Conservation (phyloP, 2,329 filamentous ascomycete genomes). For the Pseudonectria buxi region DNA sequence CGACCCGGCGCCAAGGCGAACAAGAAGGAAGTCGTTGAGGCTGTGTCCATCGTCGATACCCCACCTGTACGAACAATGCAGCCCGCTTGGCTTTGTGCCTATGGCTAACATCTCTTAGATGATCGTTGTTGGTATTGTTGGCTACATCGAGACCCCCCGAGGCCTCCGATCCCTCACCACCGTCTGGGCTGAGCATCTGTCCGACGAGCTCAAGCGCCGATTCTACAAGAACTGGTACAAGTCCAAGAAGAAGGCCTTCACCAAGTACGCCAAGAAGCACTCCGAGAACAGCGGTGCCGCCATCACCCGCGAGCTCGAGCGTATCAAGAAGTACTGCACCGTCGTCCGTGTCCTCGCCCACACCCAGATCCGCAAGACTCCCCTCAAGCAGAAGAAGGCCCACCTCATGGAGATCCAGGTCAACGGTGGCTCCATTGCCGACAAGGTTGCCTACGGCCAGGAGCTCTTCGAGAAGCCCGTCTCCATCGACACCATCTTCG, state of each 20-base stretch:
- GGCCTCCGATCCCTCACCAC: constrained; percentile 99
- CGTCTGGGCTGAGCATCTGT: constrained; percentile 98
- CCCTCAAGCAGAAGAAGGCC: constrained; percentile 99
- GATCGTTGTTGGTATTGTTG: constrained; percentile 99
- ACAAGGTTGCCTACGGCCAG: constrained; percentile 95
- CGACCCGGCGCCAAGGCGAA: constrained; percentile 98
- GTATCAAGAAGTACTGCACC: constrained; percentile 99
- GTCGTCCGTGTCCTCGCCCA: constrained; percentile 98
- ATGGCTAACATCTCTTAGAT: constrained; percentile 77
- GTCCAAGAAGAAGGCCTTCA: constrained; percentile 99
- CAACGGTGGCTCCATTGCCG: constrained; percentile 91
- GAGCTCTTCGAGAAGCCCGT: constrained; percentile 99
- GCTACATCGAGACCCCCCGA: constrained; percentile 99
- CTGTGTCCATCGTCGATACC: constrained; percentile 81
- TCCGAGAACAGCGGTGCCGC: constrained; percentile 84
- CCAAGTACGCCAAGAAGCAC: constrained; percentile 99
- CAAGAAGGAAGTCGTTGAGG: constrained; percentile 97
- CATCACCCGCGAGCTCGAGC: constrained; percentile 95
- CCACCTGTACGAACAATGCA: constrained; percentile 90
- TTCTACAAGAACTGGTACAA: constrained; percentile 99
- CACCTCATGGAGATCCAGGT: constrained; percentile 99
- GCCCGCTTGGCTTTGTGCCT: constrained; percentile 70
- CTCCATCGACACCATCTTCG: constrained; percentile 87
- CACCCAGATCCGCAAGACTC: constrained; percentile 98
- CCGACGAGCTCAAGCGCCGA: constrained; percentile 96